Evolutionary conservation across 768 basidiomycete species (phyloP), one percentile per base, ranked within the genome.

Genomic region (Tephrocybe rancida): DNA sequence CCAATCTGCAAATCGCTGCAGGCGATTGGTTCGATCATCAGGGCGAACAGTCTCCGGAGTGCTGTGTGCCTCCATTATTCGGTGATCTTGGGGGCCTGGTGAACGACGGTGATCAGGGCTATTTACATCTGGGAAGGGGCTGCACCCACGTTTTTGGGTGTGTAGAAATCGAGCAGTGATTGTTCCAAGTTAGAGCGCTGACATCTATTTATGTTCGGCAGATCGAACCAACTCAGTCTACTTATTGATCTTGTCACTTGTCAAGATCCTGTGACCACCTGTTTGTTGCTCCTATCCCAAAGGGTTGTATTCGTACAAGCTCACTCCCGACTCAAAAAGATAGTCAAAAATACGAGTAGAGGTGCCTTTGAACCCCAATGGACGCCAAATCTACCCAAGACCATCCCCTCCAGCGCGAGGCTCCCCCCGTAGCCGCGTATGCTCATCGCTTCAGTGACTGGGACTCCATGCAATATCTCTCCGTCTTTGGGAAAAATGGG

Each of bases 1-100:
- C 57, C 57, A 58, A 37, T 59, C 54, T 43, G 26, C 46, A 24
- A 55, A 59, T 48, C 57, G 54, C 32, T 52, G 30, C n/a, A 55
- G 54, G 44, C 47, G 54, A 44, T 49, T 38, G 22, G 45, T 27
- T 26, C 46, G 41, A 49, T 38, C 18, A 21, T 52, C 50, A 43
- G 44, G 48, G 37, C 14, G n/a, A 30, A 19, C 25, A 22, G 41
- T 19, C 13, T 27, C 37, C 13, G 44, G 14, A 26, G 21, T 34
- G 34, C 35, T 41, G 32, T 30, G 22, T 21, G 29, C 30, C 21
- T 30, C 37, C 49, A 50, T 34, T 16, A 21, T 35, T n/a, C 6
- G 42, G 22, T 10, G 21, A 25, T 27, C 27, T 41, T 41, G 13
- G 13, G 25, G 11, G 41, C 22, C 42, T 29, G n/a, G 7, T 29